Conservation (phyloP, 768 basidiomycete species). For the Megacollybia marginata region DNA sequence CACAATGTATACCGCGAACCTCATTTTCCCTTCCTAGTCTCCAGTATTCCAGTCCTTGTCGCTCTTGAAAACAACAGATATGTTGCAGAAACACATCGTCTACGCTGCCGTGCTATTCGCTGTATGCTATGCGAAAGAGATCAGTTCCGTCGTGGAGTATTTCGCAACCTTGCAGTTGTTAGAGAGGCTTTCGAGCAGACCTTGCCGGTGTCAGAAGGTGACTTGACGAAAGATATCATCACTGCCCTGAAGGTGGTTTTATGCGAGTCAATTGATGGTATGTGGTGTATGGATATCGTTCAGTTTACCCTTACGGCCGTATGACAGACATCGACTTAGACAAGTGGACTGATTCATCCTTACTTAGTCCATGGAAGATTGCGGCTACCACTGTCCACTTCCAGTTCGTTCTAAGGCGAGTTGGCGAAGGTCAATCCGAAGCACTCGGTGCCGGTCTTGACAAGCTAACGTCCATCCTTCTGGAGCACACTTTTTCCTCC, state of each 20-base stretch:
- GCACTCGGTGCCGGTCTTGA: constrained; percentile 59
- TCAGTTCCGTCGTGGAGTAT: constrained; percentile 71
- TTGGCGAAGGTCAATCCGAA: constrained; percentile 48
- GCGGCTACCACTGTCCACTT: constrained; percentile 76
- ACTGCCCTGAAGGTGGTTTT: constrained; percentile 62
- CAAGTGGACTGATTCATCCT: constrained; percentile 53
- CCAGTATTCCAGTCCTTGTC: constrained; percentile 62
- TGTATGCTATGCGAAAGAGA: constrained; percentile 50
- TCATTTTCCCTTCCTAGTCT: constrained; percentile 57
- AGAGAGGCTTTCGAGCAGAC: constrained; percentile 62
- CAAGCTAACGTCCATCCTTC: constrained; percentile 57
- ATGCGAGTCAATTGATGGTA: constrained; percentile 57
- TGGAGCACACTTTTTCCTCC: constrained; percentile 65
- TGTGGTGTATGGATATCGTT: constrained; percentile 6
- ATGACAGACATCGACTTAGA: constrained; percentile 39
- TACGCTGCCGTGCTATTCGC: constrained; percentile 44
- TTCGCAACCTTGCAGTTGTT: constrained; percentile 66
- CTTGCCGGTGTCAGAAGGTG: constrained; percentile 43
- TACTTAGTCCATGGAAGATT: constrained; percentile 79
- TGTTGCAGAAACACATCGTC: constrained; percentile 43
- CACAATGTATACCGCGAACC: constrained; percentile 60
- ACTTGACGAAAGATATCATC: constrained; percentile 54
- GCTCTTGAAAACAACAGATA: constrained; percentile 57
- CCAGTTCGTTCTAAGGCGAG: constrained; percentile 66
- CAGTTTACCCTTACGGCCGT: constrained; percentile 1